Percentiles rank a stretch among this genome's conserved stretches.
phyloP scores from a whole-genome alignment of 345 rosid species.

The Bruguiera sexangula region DNA sequence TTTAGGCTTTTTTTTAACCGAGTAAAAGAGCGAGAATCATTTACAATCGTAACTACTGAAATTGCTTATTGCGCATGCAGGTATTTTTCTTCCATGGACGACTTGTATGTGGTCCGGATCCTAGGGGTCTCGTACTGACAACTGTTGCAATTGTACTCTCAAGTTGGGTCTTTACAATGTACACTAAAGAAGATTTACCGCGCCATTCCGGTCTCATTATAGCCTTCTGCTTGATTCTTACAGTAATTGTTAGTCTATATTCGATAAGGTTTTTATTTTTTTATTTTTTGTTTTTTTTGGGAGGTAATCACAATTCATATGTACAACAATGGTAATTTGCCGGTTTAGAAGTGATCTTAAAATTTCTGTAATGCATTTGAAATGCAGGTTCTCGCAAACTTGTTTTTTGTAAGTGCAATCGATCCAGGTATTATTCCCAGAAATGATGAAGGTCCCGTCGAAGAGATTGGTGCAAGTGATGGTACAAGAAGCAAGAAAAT shows the following conservation, averaged over 20 bases:
- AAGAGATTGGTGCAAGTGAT: slow-evolving; percentile 20
- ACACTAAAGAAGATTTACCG: slow-evolving; percentile 22
- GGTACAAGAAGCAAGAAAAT: slow-evolving; percentile 27
- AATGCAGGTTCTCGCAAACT: slow-evolving; percentile 31
- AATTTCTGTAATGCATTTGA: too few relatives aligned
- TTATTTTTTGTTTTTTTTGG: too few relatives aligned
- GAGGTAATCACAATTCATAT: too few relatives aligned
- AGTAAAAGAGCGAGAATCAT: too few relatives aligned
- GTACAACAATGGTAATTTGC: too few relatives aligned
- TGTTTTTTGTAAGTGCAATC: slow-evolving; percentile 28
- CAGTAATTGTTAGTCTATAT: slow-evolving; percentile 23
- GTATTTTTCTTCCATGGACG: slow-evolving; percentile 44
- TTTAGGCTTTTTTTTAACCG: too few relatives aligned
- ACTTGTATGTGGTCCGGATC: slow-evolving; percentile 42
- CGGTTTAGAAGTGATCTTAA: too few relatives aligned
- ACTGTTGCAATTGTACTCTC: slow-evolving; percentile 28
- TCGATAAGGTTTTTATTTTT: too few relatives aligned
- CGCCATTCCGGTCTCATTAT: slow-evolving; percentile 13
- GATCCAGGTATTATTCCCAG: slow-evolving; percentile 44
- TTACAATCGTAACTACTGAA: background rate
- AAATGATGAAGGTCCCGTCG: slow-evolving; percentile 16
- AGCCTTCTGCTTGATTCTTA: slow-evolving; percentile 18
- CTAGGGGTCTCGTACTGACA: slow-evolving; percentile 35
- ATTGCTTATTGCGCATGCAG: slow-evolving; percentile 14
- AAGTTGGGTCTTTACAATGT: slow-evolving; percentile 39